A percentile compares a stretch with the other conserved stretches of the same genome.
Evolutionary conservation across 306 rosid species (phyloP).

Genomic region (Erythrophleum fordii): DNA sequence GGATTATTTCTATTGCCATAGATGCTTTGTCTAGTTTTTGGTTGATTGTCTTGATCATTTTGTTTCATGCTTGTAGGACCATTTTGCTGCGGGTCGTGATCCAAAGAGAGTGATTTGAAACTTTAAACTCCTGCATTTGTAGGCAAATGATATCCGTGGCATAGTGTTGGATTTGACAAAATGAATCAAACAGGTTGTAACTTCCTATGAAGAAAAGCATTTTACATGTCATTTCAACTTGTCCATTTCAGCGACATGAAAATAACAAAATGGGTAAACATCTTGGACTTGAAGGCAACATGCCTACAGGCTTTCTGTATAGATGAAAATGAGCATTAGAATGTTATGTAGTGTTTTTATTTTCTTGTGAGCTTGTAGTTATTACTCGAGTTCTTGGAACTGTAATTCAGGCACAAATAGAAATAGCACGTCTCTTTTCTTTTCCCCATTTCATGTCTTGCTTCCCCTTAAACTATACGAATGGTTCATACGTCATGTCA

Average conservation of each 20-base stretch:
- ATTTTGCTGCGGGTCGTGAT: slow-evolving; percentile 80
- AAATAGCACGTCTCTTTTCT: neutral
- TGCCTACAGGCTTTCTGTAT: slow-evolving; percentile 24
- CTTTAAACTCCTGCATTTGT: slow-evolving; percentile 34
- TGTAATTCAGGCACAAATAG: slow-evolving; percentile 45
- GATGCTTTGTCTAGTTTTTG: slow-evolving; percentile 13
- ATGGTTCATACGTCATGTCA: neutral
- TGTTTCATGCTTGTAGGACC: slow-evolving; percentile 70
- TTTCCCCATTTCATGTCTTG: neutral
- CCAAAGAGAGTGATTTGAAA: slow-evolving; percentile 70
- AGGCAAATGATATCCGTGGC: slow-evolving; percentile 24
- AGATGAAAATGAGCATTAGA: slow-evolving; percentile 44
- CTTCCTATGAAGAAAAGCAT: slow-evolving; percentile 34
- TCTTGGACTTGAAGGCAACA: slow-evolving; percentile 41
- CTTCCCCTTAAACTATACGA: neutral
- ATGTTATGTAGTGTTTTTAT: slow-evolving; percentile 43
- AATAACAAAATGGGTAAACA: slow-evolving; percentile 38
- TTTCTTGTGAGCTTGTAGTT: slow-evolving; percentile 30
- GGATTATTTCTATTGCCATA: slow-evolving; percentile 5
- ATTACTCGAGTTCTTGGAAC: slow-evolving; percentile 38
- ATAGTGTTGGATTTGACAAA: slow-evolving; percentile 36
- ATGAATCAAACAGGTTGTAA: slow-evolving; percentile 29
- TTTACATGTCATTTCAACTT: slow-evolving; percentile 33
- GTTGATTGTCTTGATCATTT: slow-evolving; percentile 33
- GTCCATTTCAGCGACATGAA: slow-evolving; percentile 39